Percentiles rank a stretch among this genome's conserved stretches.
Conservation (phyloP, 495 filamentous ascomycete genomes). For the Echria macrotheca region DNA sequence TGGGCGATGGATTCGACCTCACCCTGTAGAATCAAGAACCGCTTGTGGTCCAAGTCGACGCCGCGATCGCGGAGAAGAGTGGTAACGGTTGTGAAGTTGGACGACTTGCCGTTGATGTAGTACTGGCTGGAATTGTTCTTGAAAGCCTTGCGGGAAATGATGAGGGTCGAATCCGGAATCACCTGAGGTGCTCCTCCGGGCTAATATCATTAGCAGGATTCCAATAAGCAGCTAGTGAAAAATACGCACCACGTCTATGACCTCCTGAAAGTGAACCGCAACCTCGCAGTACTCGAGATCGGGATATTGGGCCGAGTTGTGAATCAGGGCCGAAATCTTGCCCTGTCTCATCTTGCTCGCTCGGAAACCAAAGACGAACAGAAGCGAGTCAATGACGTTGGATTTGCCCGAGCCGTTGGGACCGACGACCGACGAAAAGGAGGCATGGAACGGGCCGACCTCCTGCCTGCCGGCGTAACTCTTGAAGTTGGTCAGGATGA, state of each 20-base stretch:
- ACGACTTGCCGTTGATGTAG: conserved; percentile 84
- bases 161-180: conserved; percentile 73
- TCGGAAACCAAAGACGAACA: conserved; percentile 97
- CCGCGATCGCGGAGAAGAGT: conserved; percentile 82
- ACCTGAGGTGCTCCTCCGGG: conserved; percentile 66
- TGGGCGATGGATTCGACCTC: conserved; percentile 98
- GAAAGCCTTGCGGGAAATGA: conserved; percentile 89
- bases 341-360: conserved; percentile 99
- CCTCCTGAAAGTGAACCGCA: conserved; percentile 90
- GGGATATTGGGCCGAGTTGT: conserved; percentile 85
- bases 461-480: conserved; percentile 93
- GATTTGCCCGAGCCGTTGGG: conserved; percentile 98
- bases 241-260: conserved; percentile 60
- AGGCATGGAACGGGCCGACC: conserved; percentile 93
- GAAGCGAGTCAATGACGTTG: conserved; percentile 94
- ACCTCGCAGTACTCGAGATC: conserved; percentile 89
- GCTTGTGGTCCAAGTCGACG: conserved; percentile 95
- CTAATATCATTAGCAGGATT: background rate
- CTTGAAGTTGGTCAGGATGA: conserved; percentile 94
- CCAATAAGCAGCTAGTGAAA: background rate
- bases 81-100: conserved; percentile 86
- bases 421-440: conserved; percentile 97
- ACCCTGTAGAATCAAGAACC: conserved; percentile 93
- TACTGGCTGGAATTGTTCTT: conserved; percentile 98
- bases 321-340: conserved; percentile 95